Percentiles rank a stretch among this genome's conserved stretches.
phyloP scores from a whole-genome alignment of 192 early-diverging fungal species.

The Helicostylum pulchrum region DNA sequence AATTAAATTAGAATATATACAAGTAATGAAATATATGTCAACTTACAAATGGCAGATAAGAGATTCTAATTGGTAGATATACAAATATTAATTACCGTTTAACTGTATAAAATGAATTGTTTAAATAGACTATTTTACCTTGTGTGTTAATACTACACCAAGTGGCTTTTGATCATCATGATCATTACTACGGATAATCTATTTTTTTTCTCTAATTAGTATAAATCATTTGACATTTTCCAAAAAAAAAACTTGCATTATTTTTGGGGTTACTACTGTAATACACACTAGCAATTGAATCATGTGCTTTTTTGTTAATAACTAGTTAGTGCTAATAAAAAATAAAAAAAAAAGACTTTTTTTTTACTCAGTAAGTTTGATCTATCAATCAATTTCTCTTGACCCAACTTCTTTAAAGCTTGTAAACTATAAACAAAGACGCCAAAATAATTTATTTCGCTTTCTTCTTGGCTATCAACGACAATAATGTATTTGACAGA shows the following conservation, averaged over 20 bases:
- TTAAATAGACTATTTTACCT: background rate
- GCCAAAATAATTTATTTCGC: background rate
- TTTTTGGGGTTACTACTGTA: conserved; percentile 13
- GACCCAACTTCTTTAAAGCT: too few species aligned
- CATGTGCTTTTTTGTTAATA: conserved; percentile 1
- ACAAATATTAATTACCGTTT: too few species aligned
- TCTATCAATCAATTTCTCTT: too few species aligned
- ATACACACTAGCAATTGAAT: conserved; percentile 10
- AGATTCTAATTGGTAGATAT: background rate
- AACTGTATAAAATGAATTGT: too few species aligned
- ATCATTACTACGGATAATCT: too few species aligned
- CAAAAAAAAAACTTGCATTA: background rate
- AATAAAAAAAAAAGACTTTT: too few species aligned
- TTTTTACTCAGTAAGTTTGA: too few species aligned
- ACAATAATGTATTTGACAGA: conserved; percentile 25
- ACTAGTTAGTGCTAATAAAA: too few species aligned
- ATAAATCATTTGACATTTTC: too few species aligned
- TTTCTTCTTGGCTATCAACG: background rate
- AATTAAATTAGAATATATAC: too few species aligned
- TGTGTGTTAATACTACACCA: conserved; percentile 1
- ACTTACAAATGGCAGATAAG: conserved; percentile 9
- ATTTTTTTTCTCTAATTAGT: too few species aligned
- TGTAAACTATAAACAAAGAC: background rate
- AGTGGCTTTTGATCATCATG: too few species aligned
- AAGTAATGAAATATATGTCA: background rate